Evolutionary conservation across 345 rosid species (phyloP), one percentile per base, ranked within the genome.

Genomic region (Citrus sp.): DNA sequence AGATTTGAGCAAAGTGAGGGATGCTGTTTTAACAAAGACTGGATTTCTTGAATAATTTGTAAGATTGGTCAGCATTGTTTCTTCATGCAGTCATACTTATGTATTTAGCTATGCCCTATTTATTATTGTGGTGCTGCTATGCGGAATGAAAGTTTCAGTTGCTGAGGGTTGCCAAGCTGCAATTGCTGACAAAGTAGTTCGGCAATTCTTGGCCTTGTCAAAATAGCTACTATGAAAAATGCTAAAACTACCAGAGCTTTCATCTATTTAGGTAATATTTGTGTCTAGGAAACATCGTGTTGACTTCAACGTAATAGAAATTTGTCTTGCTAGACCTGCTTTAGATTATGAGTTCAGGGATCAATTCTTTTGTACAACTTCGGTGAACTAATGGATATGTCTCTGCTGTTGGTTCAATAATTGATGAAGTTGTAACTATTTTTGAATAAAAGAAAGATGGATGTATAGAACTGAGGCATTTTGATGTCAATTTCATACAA

Each of bases 1-100:
- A 83, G 97, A 93, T 71, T 87, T 95, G 49, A 87, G 92, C 80
- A 87, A 80, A 78, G 89, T 95, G 62, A 92, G 98, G 98, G 86
- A 95, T 80, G 93, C 95, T 64, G 82, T 93, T 12, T 80, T 95
- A 79, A 92, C 87, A 59, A 87, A 78, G 80, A 95, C 98, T 69
- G 98, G 98, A 28, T 95, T 95, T 73, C 94, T 95, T 78, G 98
- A 95, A 74, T 83, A 61, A 76, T 79, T n/a, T 54, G 58, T 54
- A 54, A 21, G 6, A 10, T 62, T 54, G 22, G 21, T 54, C 22
- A 18, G 51, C 51, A 12, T 46, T 46, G 51, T 46, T 46, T 46
- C 51, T 46, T 46, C 51, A 46, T 46, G 51, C 18, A 12, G 7
- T 54, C 21, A 54, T 54, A 54, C 19, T 18, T 54, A 54, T 54